Conservation (phyloP, 1,139 yeast species). For the Debaryomycetaceae sp. region DNA sequence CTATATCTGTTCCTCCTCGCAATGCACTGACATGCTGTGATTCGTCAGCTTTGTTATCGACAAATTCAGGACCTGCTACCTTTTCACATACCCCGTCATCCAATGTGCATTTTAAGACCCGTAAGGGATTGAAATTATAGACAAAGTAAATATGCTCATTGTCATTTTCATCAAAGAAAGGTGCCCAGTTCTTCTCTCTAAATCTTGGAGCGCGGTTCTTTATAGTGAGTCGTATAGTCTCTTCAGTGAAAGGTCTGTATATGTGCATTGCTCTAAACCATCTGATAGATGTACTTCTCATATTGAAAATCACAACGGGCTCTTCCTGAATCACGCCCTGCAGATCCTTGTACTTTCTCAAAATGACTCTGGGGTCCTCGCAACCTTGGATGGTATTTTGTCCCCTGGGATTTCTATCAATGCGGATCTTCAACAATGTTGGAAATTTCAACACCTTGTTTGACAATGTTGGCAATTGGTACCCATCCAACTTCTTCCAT, state of each 20-base stretch:
- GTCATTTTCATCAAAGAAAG: conserved; percentile 11
- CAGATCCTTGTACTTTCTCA: conserved; percentile 6
- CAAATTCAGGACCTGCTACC: conserved; percentile 13
- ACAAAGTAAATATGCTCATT: conserved; percentile 12
- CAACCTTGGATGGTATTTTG: conserved; percentile 9
- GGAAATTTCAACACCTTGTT: conserved; percentile 7
- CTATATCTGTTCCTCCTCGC: conserved; percentile 17
- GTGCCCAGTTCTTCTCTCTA: conserved; percentile 14
- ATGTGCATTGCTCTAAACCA: conserved; percentile 13
- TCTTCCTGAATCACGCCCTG: conserved; percentile 9
- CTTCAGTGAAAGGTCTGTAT: conserved; percentile 8
- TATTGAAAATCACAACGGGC: conserved; percentile 11
- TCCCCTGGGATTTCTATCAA: conserved; percentile 9
- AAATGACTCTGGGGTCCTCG: conserved; percentile 12
- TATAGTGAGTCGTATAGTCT: conserved; percentile 6
- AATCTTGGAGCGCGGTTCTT: conserved; percentile 10
- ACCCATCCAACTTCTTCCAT: conserved; percentile 12
- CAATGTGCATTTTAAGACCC: conserved; percentile 14
- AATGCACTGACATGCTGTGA: conserved; percentile 13
- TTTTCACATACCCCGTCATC: conserved; percentile 13
- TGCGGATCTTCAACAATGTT: conserved; percentile 7
- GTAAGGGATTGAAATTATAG: conserved; percentile 17
- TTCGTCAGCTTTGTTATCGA: conserved; percentile 6
- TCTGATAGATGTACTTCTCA: conserved; percentile 9
- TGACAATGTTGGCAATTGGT: conserved; percentile 2